These are phyloP conservation scores for Emergomyces orientalis DNA, from an alignment of 2,329 filamentous ascomycete species.

Conservation along the genomic window DNA sequence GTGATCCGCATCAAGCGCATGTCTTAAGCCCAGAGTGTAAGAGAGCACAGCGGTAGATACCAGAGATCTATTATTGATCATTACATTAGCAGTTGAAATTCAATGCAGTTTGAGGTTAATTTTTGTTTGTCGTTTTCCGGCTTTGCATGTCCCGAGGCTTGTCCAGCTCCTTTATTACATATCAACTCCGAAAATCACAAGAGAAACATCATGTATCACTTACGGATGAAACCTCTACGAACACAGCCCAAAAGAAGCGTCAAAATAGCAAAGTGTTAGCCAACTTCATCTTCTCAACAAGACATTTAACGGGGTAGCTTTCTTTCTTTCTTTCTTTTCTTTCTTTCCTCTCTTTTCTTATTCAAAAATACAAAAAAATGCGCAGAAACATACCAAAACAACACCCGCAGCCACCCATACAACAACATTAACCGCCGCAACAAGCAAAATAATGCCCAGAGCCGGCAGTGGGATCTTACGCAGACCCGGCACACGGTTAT, in stretches of 20 bases:
- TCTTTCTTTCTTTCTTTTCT: not conserved
- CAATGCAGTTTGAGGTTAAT: not conserved
- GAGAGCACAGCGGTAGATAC: conserved; percentile 74
- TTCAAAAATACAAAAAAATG: not conserved
- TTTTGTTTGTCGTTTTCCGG: not conserved
- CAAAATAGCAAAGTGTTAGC: not conserved
- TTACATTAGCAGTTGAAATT: not conserved
- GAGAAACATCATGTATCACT: conserved; percentile 16
- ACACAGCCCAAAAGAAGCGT: not conserved
- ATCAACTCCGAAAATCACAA: not conserved
- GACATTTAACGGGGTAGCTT: not conserved
- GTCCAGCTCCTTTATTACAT: not conserved
- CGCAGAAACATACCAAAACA: conserved; percentile 40
- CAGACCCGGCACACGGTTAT: conserved; percentile 46
- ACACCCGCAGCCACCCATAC: conserved; percentile 52
- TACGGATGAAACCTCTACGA: conserved; percentile 31
- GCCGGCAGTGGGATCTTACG: conserved; percentile 48
- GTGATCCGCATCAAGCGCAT: conserved; percentile 97
- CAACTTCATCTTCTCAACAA: not conserved
- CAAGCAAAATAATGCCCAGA: conserved; percentile 47
- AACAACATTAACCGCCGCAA: conserved; percentile 46
- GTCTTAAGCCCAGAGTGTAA: conserved; percentile 80
- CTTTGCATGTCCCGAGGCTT: not conserved
- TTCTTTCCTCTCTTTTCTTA: not conserved
- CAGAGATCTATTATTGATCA: conserved; percentile 41